Conservation (phyloP, 768 basidiomycete genomes). For the Amanita polypyramis region DNA sequence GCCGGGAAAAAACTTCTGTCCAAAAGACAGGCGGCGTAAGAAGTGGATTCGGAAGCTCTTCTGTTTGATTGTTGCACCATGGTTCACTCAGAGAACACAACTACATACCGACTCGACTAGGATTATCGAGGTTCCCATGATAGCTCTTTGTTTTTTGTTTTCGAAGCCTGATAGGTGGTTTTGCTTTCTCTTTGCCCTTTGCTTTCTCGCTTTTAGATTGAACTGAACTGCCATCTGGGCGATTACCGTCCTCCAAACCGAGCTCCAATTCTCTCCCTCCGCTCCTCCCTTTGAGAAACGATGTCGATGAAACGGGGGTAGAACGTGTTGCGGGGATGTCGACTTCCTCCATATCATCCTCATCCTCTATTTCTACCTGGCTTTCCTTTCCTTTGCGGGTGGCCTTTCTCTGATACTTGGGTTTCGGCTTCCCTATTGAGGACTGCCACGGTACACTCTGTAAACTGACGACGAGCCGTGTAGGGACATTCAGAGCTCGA, state of each 20-base stretch:
- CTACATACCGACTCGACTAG: not conserved
- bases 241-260: slow-evolving; percentile 30
- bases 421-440: slow-evolving; percentile 45
- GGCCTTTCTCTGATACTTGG: slow-evolving; percentile 27
- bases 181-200: slow-evolving; percentile 49
- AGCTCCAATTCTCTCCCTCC: slow-evolving; percentile 11
- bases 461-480: slow-evolving; percentile 80
- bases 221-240: slow-evolving; percentile 24
- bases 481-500: slow-evolving; percentile 76
- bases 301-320: not conserved
- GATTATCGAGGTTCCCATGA: not conserved
- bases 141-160: slow-evolving; percentile 42
- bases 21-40: slow-evolving; percentile 82
- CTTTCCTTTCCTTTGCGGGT: slow-evolving; percentile 25
- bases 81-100: not conserved
- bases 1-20: slow-evolving; percentile 93
- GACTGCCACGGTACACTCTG: slow-evolving; percentile 91
- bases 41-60: slow-evolving; percentile 40
- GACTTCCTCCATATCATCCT: slow-evolving; percentile 28
- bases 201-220: slow-evolving; percentile 32
- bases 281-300: slow-evolving; percentile 20
- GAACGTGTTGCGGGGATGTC: slow-evolving; percentile 12
- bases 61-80: not conserved
- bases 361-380: slow-evolving; percentile 19
- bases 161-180: slow-evolving; percentile 46